These are phyloP conservation scores for Cucumis cinereus DNA, from an alignment of 306 rosid genomes.

Conservation along the genomic window DNA sequence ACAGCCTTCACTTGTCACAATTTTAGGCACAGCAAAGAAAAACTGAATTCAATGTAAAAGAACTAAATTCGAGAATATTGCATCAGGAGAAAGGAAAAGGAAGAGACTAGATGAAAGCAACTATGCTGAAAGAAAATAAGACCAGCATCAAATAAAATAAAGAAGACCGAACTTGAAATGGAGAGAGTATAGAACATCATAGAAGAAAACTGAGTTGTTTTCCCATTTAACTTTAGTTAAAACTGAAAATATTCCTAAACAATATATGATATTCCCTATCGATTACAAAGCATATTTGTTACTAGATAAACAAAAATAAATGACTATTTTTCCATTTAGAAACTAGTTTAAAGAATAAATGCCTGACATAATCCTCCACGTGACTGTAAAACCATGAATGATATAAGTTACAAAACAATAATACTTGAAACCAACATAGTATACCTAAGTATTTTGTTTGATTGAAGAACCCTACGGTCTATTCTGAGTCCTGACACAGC, in stretches of 20 bases:
- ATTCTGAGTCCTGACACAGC: not conserved
- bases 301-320: not conserved
- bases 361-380: not conserved
- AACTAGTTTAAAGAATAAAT: not conserved
- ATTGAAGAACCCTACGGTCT: not conserved
- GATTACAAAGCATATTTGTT: not conserved
- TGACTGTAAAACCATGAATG: not conserved
- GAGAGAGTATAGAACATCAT: not conserved
- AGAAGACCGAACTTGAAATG: not conserved
- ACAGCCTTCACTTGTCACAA: not conserved
- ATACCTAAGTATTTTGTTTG: not conserved
- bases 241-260: not conserved
- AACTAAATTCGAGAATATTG: not conserved
- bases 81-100: not conserved
- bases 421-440: not conserved
- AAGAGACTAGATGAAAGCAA: not conserved
- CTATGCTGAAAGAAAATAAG: not conserved
- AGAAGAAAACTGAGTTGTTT: constrained; percentile 1
- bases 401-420: not conserved
- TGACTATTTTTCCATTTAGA: not conserved
- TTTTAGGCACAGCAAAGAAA: not conserved
- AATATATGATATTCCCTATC: not conserved
- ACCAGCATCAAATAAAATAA: constrained; percentile 1
- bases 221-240: not conserved
- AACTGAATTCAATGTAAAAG: not conserved